A percentile compares a stretch with the other conserved stretches of the same genome.
phyloP scores from a whole-genome alignment of 306 rosid species.

The Abrus precatorius region DNA sequence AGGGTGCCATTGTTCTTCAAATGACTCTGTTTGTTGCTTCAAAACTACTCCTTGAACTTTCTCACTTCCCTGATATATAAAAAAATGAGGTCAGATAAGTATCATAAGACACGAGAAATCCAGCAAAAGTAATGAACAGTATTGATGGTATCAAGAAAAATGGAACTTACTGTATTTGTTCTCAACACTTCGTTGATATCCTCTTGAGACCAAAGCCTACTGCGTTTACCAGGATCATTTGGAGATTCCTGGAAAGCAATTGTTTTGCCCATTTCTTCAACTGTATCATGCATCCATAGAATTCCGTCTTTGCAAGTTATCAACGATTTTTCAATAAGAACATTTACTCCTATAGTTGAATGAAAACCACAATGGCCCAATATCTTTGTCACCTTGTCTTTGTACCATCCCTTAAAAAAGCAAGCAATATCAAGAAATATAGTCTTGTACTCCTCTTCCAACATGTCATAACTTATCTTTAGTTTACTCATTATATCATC shows the following conservation, averaged over 20 bases:
- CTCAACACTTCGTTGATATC: slow-evolving; percentile 13
- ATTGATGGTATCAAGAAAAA: neutral
- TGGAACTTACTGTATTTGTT: neutral
- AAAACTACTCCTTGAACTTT: slow-evolving; percentile 23
- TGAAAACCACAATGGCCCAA: neutral
- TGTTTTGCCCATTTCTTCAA: slow-evolving; percentile 41
- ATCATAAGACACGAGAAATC: slow-evolving; percentile 9
- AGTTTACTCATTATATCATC: neutral
- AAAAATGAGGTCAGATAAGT: neutral
- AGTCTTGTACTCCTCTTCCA: slow-evolving; percentile 16
- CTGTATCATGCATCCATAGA: slow-evolving; percentile 39
- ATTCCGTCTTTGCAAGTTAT: neutral
- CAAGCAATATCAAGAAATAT: slow-evolving; percentile 49
- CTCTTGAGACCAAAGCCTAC: slow-evolving; percentile 22
- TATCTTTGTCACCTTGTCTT: slow-evolving; percentile 12
- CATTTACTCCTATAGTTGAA: slow-evolving; percentile 9
- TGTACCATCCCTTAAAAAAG: slow-evolving; percentile 40
- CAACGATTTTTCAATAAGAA: slow-evolving; percentile 41
- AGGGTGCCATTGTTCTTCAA: slow-evolving; percentile 15
- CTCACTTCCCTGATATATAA: slow-evolving; percentile 38
- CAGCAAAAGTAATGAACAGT: neutral
- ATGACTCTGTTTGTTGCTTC: neutral
- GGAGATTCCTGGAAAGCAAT: slow-evolving; percentile 24
- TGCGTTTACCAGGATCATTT: neutral
- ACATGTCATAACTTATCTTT: slow-evolving; percentile 37